A percentile compares a stretch with the other conserved stretches of the same genome.
Evolutionary conservation across 2,329 filamentous ascomycete species (phyloP).

Genomic region (Xylariaceae sp.): DNA sequence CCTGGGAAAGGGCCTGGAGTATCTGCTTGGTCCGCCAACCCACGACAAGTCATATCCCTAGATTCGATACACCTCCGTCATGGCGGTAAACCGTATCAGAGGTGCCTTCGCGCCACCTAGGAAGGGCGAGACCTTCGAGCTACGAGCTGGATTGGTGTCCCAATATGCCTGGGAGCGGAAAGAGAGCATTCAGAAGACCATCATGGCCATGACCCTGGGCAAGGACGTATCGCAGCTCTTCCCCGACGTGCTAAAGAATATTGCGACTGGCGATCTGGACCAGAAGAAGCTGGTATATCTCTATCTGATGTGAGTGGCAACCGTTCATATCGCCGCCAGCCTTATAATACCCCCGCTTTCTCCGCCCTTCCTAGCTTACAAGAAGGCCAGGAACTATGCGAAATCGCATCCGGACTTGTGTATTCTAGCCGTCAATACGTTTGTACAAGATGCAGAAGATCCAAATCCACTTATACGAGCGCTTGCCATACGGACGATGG

Average conservation of each 20-base stretch:
- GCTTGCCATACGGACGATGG: conserved; percentile 95
- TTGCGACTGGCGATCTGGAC: conserved; percentile 87
- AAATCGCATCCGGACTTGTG: conserved; percentile 98
- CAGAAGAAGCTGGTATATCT: conserved; percentile 99
- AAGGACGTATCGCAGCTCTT: conserved; percentile 98
- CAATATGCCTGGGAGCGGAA: conserved; percentile 99
- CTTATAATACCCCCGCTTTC: not conserved
- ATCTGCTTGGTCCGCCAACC: no score
- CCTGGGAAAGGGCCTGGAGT: no score
- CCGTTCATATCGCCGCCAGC: not conserved
- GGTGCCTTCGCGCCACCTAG: conserved; percentile 87
- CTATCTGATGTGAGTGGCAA: conserved; percentile 74
- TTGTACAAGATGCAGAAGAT: conserved; percentile 98
- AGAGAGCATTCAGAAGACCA: conserved; percentile 98
- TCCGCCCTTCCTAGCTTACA: conserved; percentile 20
- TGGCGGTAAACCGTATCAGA: conserved; percentile 95
- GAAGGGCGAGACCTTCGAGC: conserved; percentile 97
- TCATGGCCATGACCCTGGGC: conserved; percentile 99
- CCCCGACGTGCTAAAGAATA: conserved; percentile 97
- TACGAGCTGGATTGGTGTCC: conserved; percentile 90
- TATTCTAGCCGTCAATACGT: conserved; percentile 97
- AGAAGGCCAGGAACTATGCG: conserved; percentile 77
- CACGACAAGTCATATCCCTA: no score
- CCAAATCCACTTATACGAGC: conserved; percentile 94
- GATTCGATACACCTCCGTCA: no score